phyloP scores from a whole-genome alignment of 257 asterid genomes.

The Solanum bulbocastanum region DNA sequence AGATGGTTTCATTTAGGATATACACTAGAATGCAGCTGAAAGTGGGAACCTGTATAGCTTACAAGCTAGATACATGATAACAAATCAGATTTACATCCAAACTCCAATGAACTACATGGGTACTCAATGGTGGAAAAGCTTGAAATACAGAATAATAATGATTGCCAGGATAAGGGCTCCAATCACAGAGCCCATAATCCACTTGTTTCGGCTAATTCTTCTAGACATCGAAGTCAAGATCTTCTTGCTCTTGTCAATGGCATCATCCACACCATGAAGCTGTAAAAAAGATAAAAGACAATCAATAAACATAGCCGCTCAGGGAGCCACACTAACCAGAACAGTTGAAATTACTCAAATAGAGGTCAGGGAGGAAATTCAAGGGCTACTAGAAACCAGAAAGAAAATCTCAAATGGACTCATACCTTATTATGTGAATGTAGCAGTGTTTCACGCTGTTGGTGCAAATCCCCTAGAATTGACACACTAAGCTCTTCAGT shows the following conservation, averaged over 20 bases:
- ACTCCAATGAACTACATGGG: neutral
- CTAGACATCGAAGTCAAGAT: slow-evolving; percentile 74
- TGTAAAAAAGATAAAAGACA: slow-evolving; percentile 17
- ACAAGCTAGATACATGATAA: neutral
- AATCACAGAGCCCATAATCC: slow-evolving; percentile 68
- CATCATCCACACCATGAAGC: slow-evolving; percentile 92
- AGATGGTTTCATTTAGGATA: neutral
- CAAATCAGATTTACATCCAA: slow-evolving; percentile 1
- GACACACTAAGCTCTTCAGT: slow-evolving; percentile 87
- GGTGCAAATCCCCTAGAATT: slow-evolving; percentile 84
- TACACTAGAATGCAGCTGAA: neutral
- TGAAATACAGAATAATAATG: slow-evolving; percentile 56
- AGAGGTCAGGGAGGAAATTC: neutral
- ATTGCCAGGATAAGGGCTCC: slow-evolving; percentile 71
- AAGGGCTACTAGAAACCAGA: neutral
- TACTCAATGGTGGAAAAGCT: slow-evolving; percentile 31
- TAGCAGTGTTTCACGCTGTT: slow-evolving; percentile 87
- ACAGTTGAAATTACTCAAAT: neutral
- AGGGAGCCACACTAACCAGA: neutral
- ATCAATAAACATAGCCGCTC: neutral
- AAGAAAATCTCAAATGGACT: neutral
- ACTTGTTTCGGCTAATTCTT: slow-evolving; percentile 79
- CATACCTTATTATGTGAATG: slow-evolving; percentile 73
- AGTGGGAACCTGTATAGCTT: neutral
- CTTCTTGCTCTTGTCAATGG: slow-evolving; percentile 83